phyloP scores from a whole-genome alignment of 768 basidiomycete genomes.

The Auriscalpium microsporum region DNA sequence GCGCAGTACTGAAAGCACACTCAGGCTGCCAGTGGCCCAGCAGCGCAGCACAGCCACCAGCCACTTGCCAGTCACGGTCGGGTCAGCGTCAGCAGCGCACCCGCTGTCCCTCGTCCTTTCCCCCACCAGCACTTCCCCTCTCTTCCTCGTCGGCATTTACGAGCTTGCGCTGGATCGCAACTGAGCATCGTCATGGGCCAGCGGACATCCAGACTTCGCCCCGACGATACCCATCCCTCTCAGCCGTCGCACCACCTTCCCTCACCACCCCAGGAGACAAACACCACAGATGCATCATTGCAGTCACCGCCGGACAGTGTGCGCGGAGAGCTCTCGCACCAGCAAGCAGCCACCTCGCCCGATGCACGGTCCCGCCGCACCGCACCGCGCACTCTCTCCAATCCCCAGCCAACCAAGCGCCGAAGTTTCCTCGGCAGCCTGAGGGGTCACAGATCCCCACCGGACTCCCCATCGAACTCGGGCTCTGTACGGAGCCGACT shows the following conservation, averaged over 20 bases:
- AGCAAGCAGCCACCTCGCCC: background rate
- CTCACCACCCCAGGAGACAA: background rate
- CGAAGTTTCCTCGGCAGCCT: constrained; percentile 8
- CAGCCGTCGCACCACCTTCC: background rate
- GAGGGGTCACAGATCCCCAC: constrained; percentile 1
- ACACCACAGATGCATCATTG: background rate
- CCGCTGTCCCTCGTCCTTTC: too few species aligned
- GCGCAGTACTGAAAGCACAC: too few species aligned
- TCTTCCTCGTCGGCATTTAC: background rate
- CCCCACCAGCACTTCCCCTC: too few species aligned
- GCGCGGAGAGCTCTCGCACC: background rate
- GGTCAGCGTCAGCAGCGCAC: too few species aligned
- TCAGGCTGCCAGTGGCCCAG: too few species aligned
- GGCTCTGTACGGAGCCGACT: background rate
- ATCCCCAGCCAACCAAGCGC: background rate
- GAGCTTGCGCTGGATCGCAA: background rate
- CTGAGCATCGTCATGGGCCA: background rate
- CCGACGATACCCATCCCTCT: background rate
- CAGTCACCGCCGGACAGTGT: background rate
- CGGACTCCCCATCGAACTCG: background rate
- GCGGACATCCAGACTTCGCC: background rate
- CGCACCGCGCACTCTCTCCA: constrained; percentile 3
- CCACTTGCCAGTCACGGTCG: too few species aligned
- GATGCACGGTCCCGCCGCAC: background rate
- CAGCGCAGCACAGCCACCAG: too few species aligned